Evolutionary conservation across 257 asterid species (phyloP).

Genomic region (Salvia splendens): DNA sequence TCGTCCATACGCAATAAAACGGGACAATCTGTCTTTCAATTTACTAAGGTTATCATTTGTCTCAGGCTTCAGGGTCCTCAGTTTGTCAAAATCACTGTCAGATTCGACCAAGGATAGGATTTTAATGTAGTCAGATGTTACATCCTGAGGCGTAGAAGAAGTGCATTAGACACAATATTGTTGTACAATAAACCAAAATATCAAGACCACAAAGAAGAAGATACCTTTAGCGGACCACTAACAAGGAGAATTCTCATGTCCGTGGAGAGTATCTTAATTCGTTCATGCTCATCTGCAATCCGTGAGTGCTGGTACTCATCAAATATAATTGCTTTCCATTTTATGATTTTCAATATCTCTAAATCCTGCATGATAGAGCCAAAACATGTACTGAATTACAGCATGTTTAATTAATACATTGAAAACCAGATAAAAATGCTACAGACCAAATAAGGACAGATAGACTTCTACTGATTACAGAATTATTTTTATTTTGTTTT

Average conservation of each 20-base stretch:
- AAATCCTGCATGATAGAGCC: slow-evolving; percentile 53
- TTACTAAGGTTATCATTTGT: slow-evolving; percentile 49
- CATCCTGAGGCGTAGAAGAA: slow-evolving; percentile 46
- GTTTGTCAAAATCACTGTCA: slow-evolving; percentile 43
- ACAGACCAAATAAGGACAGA: slow-evolving; percentile 10
- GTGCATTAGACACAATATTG: slow-evolving; percentile 10
- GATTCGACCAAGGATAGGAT: slow-evolving; percentile 56
- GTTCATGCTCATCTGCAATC: slow-evolving; percentile 39
- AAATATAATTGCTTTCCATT: slow-evolving; percentile 60
- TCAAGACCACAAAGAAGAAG: slow-evolving; percentile 24
- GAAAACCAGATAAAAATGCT: slow-evolving; percentile 19
- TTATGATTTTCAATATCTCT: slow-evolving; percentile 43
- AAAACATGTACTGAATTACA: slow-evolving; percentile 16
- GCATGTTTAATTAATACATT: slow-evolving; percentile 2
- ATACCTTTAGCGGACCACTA: slow-evolving; percentile 56
- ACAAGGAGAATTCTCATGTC: slow-evolving; percentile 54
- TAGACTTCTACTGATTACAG: slow-evolving; percentile 7
- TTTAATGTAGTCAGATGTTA: slow-evolving; percentile 46
- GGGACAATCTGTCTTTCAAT: slow-evolving; percentile 48
- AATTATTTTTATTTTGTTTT: background rate
- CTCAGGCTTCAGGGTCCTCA: slow-evolving; percentile 43
- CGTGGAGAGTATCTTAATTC: slow-evolving; percentile 48
- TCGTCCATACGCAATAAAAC: slow-evolving; percentile 43
- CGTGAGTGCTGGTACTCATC: slow-evolving; percentile 51
- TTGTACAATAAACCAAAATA: slow-evolving; percentile 13